A percentile compares a stretch with the other conserved stretches of the same genome.
These are phyloP conservation scores for Epichloe typhina DNA, from an alignment of 2,329 filamentous ascomycete genomes.

Conservation along the genomic window DNA sequence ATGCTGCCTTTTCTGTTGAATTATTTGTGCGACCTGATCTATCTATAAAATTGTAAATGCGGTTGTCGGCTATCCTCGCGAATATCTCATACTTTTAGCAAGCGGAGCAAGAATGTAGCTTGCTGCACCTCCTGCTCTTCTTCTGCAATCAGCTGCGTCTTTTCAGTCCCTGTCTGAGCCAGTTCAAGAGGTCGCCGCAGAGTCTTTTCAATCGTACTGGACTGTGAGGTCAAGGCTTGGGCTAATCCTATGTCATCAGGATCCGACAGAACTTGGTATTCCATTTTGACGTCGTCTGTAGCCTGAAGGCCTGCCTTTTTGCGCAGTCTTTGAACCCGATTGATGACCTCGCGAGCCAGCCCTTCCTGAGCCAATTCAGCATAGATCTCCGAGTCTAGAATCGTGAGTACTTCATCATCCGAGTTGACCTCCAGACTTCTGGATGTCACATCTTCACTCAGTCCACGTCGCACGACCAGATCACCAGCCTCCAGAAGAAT, in stretches of 20 bases:
- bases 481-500: conserved; percentile 75
- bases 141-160: conserved; percentile 49
- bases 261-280: conserved; percentile 71
- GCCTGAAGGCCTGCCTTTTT: conserved; percentile 90
- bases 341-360: conserved; percentile 81
- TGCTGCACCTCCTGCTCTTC: conserved; percentile 81
- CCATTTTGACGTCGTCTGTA: conserved; percentile 92
- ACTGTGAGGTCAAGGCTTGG: conserved; percentile 55
- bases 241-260: conserved; percentile 63
- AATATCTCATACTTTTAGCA: conserved; percentile 54
- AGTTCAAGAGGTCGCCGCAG: conserved; percentile 61
- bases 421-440: conserved; percentile 76
- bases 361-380: conserved; percentile 81
- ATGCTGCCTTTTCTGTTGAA: neutral
- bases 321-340: conserved; percentile 79
- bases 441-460: conserved; percentile 58
- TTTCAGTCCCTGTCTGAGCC: conserved; percentile 12
- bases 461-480: conserved; percentile 60
- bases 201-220: conserved; percentile 58
- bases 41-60: neutral
- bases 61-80: neutral
- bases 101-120: conserved; percentile 62
- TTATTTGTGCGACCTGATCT: neutral
- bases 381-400: conserved; percentile 73
- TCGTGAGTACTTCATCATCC: conserved; percentile 78